Evolutionary conservation across 2,329 filamentous ascomycete species (phyloP), one percentile per base, ranked within the genome.

Genomic region (Polytolypa hystricis): DNA sequence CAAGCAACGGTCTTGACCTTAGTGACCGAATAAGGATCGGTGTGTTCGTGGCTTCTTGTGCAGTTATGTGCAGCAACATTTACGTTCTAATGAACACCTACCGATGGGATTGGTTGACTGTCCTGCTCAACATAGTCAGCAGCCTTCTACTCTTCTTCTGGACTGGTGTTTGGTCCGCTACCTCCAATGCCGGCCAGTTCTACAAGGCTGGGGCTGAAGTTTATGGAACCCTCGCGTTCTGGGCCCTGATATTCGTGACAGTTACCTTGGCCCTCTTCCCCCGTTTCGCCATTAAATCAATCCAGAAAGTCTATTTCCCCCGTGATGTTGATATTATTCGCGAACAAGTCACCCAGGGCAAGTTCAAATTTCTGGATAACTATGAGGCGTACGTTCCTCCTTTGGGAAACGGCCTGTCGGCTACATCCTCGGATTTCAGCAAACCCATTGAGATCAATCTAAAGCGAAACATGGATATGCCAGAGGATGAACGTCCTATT

Each of bases 41-140:
- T 51, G 74, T 84, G 36, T 93, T 91, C 57, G 77, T 95, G 49
- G 86, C 79, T 3, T 84, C 84, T 39, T 82, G 84, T 10, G 79
- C 84, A 5, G 79, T 98, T 40, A 65, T 93, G 47, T 80, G 84
- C 27, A 93, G 94, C 67, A 98, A 98, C 60, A 66, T 80, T 41
- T 98, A 96, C 65, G 84, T 98, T 48, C 68, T 98, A 46, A 78
- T 96, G 65, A 98, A 98, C 62, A 93, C 84, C 1, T 96, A 94
- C 60, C 77, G 89, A 42, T 98, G 91, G 91, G 91, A 98, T 58
- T 98, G 89, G 89, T 69, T 98, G 51, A 93, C 93, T 63, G 62
- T 87, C 15, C 66, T 94, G 41, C 80, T 95, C 43, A 81, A 93
- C 35, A 62, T 64, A 16, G 73, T 96, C 58, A 94, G 86, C 62